Percentiles rank a stretch among this genome's conserved stretches.
Evolutionary conservation across 169 alveolate genomes (phyloP).

Genomic region (Neospora caninum): DNA sequence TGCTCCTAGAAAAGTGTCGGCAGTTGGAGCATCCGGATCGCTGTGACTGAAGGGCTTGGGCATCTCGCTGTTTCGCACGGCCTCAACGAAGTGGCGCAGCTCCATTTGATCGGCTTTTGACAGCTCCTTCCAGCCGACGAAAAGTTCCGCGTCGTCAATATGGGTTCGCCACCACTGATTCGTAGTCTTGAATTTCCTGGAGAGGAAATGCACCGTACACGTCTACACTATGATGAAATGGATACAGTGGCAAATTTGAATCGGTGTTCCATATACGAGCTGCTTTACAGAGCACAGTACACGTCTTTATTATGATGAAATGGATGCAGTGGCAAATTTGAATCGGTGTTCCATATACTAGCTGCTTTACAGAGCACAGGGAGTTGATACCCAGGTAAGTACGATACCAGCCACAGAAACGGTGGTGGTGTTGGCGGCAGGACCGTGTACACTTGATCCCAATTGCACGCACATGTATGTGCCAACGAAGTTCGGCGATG

Average conservation of each 20-base stretch:
- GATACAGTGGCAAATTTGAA: too few relatives aligned
- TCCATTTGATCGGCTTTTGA: neutral
- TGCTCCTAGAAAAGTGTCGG: neutral
- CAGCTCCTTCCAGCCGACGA: neutral
- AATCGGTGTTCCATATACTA: too few relatives aligned
- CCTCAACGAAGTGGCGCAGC: neutral
- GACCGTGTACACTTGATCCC: too few relatives aligned
- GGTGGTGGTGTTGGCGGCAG: too few relatives aligned
- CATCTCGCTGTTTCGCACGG: neutral
- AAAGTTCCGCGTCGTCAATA: neutral
- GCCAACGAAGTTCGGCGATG: too few relatives aligned
- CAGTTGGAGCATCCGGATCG: slow-evolving; percentile 10
- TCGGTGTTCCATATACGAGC: too few relatives aligned
- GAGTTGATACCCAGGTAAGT: too few relatives aligned
- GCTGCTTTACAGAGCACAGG: too few relatives aligned
- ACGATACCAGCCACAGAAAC: too few relatives aligned
- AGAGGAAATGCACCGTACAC: neutral
- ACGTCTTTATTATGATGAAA: neutral
- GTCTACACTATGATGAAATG: neutral
- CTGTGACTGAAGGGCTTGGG: slow-evolving; percentile 26
- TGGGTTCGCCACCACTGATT: slow-evolving; percentile 15
- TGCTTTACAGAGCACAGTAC: too few relatives aligned
- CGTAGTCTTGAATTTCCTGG: slow-evolving; percentile 15
- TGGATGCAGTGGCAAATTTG: neutral
- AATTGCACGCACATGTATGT: too few relatives aligned